Percentiles rank a stretch among this genome's conserved stretches.
Evolutionary conservation across 2,329 filamentous ascomycete genomes (phyloP).

Genomic region (Neurospora sp.): DNA sequence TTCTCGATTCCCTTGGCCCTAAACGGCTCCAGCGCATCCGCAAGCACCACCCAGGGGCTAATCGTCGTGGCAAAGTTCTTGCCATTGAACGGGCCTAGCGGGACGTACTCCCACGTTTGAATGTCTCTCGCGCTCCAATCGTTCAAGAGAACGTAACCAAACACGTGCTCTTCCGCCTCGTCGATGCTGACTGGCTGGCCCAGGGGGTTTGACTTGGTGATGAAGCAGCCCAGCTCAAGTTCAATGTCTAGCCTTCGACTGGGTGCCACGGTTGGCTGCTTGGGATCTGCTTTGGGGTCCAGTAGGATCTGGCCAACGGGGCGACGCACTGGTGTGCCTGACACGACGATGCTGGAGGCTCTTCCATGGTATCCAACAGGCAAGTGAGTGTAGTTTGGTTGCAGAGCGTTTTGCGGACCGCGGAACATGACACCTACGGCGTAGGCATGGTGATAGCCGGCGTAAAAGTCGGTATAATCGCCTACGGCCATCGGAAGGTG

Average conservation of each 20-base stretch:
- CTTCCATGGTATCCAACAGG: constrained; percentile 77
- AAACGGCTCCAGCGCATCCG: constrained; percentile 60
- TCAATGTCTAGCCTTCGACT: constrained; percentile 66
- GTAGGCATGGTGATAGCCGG: constrained; percentile 68
- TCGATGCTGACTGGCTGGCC: constrained; percentile 53
- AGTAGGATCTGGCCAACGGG: constrained; percentile 66
- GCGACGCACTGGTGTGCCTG: constrained; percentile 61
- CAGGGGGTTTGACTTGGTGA: constrained; percentile 54
- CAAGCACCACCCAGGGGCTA: constrained; percentile 68
- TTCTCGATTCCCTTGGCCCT: constrained; percentile 24
- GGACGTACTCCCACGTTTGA: constrained; percentile 76
- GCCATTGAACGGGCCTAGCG: constrained; percentile 69
- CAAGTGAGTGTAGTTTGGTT: constrained; percentile 72
- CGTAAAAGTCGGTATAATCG: constrained; percentile 82
- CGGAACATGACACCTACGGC: constrained; percentile 60
- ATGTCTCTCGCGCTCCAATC: constrained; percentile 82
- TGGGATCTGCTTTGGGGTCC: constrained; percentile 50
- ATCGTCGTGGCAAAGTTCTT: constrained; percentile 79
- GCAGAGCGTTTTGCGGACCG: constrained; percentile 60
- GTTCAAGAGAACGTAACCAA: constrained; percentile 74
- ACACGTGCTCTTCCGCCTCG: constrained; percentile 60
- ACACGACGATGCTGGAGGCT: constrained; percentile 64
- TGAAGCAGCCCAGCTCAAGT: constrained; percentile 68
- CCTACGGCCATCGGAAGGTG: constrained; percentile 70
- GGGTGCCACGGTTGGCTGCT: constrained; percentile 52